Base-by-base conservation (phyloP, 495 filamentous ascomycete species). In the Jackrogersella multiformis region DNA sequence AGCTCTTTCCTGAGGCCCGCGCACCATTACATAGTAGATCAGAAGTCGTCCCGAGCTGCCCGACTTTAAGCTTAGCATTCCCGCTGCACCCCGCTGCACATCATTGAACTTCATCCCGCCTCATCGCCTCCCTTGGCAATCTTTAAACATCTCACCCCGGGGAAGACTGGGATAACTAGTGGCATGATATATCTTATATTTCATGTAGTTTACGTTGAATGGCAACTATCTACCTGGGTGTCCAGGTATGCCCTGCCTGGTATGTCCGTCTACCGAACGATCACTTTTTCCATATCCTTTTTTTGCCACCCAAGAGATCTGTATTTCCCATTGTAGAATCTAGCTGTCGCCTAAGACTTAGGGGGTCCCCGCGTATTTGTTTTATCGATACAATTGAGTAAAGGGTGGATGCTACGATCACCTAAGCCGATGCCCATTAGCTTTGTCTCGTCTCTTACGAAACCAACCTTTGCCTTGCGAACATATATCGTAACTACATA, bases 161-260 rank as follows among this genome's bases (percentile, higher is more conserved):
- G 24, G 41, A 56, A 30, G 48, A 56, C 60, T 28, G 26, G 61
- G 66, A 15, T 65, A 12, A 10, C 23, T 44, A 69, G 46, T 69
- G 49, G 66, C 18, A 32, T 16, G 28, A 23, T 15, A 35, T 46
- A 2, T n/a, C n/a, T n/a, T n/a, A n/a, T n/a, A n/a, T n/a, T n/a
- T n/a, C n/a, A n/a, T n/a, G n/a, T n/a, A n/a, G n/a, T n/a, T n/a
- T n/a, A n/a, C n/a, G n/a, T n/a, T n/a, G n/a, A n/a, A n/a, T n/a
- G n/a, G n/a, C n/a, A n/a, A n/a, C n/a, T n/a, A n/a, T n/a, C n/a
- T n/a, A n/a, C n/a, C n/a, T n/a, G n/a, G n/a, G n/a, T n/a, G n/a
- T n/a, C n/a, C n/a, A n/a, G n/a, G n/a, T n/a, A n/a, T n/a, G n/a
- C n/a, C n/a, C n/a, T n/a, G n/a, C n/a, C n/a, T n/a, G n/a, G n/a